A percentile compares a stretch with the other conserved stretches of the same genome.
phyloP scores from a whole-genome alignment of 768 basidiomycete genomes.

The Suillus bovinus region DNA sequence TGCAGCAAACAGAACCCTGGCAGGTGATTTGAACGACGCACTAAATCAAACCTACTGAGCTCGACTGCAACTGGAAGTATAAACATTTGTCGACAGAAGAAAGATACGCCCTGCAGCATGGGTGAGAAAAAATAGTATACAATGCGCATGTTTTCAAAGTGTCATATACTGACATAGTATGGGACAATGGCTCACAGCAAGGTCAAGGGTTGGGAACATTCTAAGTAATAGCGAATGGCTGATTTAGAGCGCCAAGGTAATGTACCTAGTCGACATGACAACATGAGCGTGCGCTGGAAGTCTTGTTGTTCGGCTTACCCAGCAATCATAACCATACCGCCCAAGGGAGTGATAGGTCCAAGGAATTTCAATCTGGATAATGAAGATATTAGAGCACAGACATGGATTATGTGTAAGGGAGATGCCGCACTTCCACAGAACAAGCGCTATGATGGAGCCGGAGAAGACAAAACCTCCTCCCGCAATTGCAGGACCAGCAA shows the following conservation, averaged over 20 bases:
- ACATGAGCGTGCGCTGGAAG: slow-evolving; percentile 12
- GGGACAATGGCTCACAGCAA: not conserved
- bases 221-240: not conserved
- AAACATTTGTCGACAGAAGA: not conserved
- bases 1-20: not conserved
- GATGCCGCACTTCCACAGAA: slow-evolving; percentile 43
- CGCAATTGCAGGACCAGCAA: slow-evolving; percentile 68
- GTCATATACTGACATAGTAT: not conserved
- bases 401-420: not conserved
- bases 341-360: slow-evolving; percentile 69
- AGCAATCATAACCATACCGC: slow-evolving; percentile 63
- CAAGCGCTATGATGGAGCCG: slow-evolving; percentile 56
- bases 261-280: slow-evolving; percentile 42
- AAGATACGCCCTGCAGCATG: not conserved
- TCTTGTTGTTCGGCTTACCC: slow-evolving; percentile 47
- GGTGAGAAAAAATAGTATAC: not conserved
- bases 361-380: slow-evolving; percentile 45
- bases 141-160: not conserved
- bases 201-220: not conserved
- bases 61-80: not conserved
- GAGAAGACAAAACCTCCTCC: slow-evolving; percentile 62
- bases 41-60: not conserved
- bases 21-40: not conserved
- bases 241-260: slow-evolving; percentile 48
- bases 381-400: slow-evolving; percentile 7